These are phyloP conservation scores for Apiospora sp. DNA, from an alignment of 2,329 filamentous ascomycete genomes.

Conservation along the genomic window DNA sequence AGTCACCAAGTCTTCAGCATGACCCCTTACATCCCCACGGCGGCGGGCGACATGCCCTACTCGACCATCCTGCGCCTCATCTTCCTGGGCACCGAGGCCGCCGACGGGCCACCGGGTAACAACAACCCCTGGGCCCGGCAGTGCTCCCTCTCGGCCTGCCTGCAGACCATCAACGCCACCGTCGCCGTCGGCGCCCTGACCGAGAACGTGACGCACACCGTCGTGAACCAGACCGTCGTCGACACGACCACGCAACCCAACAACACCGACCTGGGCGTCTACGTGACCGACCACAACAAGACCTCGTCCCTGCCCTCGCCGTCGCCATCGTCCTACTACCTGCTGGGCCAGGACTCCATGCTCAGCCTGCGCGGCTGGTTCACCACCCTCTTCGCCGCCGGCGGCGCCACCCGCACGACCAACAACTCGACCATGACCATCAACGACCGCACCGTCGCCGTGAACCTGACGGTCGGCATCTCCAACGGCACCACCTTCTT, in stretches of 20 bases:
- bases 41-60: constrained; percentile 38
- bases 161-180: constrained; percentile 39
- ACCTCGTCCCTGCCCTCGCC: constrained; percentile 1
- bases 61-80: constrained; percentile 44
- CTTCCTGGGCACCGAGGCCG: constrained; percentile 44
- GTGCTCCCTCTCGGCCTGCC: constrained; percentile 40
- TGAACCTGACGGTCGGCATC: constrained; percentile 45
- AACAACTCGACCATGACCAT: constrained; percentile 39
- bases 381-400: constrained; percentile 39
- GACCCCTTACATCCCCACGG: constrained; percentile 40
- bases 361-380: constrained; percentile 44
- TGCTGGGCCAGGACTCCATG: constrained; percentile 39
- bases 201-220: constrained; percentile 34
- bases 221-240: constrained; percentile 39
- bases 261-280: constrained; percentile 33
- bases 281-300: constrained; percentile 31
- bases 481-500: constrained; percentile 44
- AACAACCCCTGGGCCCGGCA: constrained; percentile 42
- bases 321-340: constrained; percentile 29
- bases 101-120: constrained; percentile 34
- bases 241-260: constrained; percentile 32
- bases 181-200: constrained; percentile 40
- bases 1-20: constrained; percentile 43
- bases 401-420: constrained; percentile 39
- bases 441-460: constrained; percentile 38